A percentile compares a stretch with the other conserved stretches of the same genome.
Evolutionary conservation across 2,329 filamentous ascomycete species (phyloP).

Genomic region (Fusarium sp.): DNA sequence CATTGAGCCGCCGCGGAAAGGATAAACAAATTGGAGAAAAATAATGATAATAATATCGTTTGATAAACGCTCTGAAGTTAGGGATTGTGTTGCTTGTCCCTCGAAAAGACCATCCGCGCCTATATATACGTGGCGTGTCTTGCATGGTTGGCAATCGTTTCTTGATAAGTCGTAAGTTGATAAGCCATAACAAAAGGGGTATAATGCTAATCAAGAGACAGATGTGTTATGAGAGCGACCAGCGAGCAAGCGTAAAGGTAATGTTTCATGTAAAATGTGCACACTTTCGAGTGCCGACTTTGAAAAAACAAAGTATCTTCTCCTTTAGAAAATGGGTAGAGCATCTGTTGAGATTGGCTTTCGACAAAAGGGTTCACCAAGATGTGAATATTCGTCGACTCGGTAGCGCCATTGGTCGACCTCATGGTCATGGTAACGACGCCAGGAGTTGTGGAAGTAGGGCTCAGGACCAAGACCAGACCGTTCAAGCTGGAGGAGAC

Average conservation of each 20-base stretch:
- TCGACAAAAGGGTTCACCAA: slow-evolving; percentile 31
- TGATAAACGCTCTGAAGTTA: slow-evolving; percentile 5
- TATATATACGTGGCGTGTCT: slow-evolving; percentile 2
- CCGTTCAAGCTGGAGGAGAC: slow-evolving; percentile 70
- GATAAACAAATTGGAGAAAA: slow-evolving; percentile 3
- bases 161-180: slow-evolving; percentile 6
- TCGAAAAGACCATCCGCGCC: slow-evolving; percentile 5
- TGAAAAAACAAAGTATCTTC: neutral
- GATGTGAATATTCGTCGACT: slow-evolving; percentile 13
- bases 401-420: slow-evolving; percentile 25
- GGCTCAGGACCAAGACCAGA: slow-evolving; percentile 50
- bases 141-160: slow-evolving; percentile 2
- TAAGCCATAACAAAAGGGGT: slow-evolving; percentile 34
- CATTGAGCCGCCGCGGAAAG: neutral
- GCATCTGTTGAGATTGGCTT: slow-evolving; percentile 31
- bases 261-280: slow-evolving; percentile 4
- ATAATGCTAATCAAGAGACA: slow-evolving; percentile 24
- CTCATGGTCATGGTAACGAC: slow-evolving; percentile 9
- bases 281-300: slow-evolving; percentile 1
- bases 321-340: slow-evolving; percentile 30
- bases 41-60: slow-evolving; percentile 1
- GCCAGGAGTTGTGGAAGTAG: slow-evolving; percentile 36
- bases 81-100: slow-evolving; percentile 4
- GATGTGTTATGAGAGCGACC: slow-evolving; percentile 4
- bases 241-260: slow-evolving; percentile 10